Evolutionary conservation across 805 yeast genomes (phyloP).

Genomic region (Metschnikowia chrysomelidarum): DNA sequence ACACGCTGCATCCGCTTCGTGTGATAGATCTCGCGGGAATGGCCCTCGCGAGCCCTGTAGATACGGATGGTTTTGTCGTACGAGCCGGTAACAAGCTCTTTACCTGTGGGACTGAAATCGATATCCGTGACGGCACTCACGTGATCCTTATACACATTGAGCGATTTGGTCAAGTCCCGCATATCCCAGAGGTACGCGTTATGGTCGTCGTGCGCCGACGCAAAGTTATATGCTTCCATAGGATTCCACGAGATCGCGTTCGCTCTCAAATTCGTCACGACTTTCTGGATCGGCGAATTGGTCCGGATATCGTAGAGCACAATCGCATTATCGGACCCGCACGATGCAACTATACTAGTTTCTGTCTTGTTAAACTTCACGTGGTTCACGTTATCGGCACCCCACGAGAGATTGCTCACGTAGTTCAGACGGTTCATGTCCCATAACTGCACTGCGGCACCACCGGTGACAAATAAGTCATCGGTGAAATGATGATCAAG

Average conservation of each 20-base stretch:
- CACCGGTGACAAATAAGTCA: slow-evolving; percentile 83
- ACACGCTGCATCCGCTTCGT: slow-evolving; percentile 98
- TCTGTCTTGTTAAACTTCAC: slow-evolving; percentile 90
- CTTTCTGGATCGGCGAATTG: slow-evolving; percentile 87
- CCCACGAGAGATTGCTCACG: slow-evolving; percentile 83
- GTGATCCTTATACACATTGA: slow-evolving; percentile 90
- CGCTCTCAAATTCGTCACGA: slow-evolving; percentile 76
- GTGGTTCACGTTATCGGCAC: slow-evolving; percentile 82
- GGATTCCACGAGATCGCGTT: slow-evolving; percentile 96
- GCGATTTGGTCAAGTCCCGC: slow-evolving; percentile 81
- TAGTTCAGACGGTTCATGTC: slow-evolving; percentile 79
- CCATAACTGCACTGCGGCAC: slow-evolving; percentile 90
- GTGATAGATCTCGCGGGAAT: slow-evolving; percentile 92
- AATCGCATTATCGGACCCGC: slow-evolving; percentile 82
- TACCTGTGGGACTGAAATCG: slow-evolving; percentile 96
- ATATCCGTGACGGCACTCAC: slow-evolving; percentile 94
- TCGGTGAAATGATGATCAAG: slow-evolving; percentile 83
- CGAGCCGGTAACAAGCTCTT: slow-evolving; percentile 91
- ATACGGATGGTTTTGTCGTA: slow-evolving; percentile 92
- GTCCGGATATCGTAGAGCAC: slow-evolving; percentile 90
- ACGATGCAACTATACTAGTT: slow-evolving; percentile 81
- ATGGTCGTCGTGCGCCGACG: slow-evolving; percentile 91
- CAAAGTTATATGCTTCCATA: slow-evolving; percentile 93
- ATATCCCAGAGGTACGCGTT: slow-evolving; percentile 94
- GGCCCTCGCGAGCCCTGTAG: slow-evolving; percentile 75